These are phyloP conservation scores for Myotisia sp. DNA, from an alignment of 2,329 filamentous ascomycete genomes.

Conservation along the genomic window DNA sequence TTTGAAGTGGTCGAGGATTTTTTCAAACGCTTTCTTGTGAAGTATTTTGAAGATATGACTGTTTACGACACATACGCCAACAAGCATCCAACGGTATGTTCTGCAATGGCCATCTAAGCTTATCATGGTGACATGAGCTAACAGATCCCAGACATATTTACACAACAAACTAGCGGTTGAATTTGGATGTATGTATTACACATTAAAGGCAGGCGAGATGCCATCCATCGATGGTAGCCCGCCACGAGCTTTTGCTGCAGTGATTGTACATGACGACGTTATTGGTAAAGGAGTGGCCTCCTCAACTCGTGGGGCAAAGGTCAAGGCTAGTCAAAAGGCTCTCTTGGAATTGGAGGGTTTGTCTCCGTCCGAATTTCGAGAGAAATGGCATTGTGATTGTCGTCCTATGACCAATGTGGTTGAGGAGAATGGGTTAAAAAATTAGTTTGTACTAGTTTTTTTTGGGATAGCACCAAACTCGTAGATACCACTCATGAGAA, in stretches of 20 bases:
- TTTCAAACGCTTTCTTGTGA: constrained; percentile 58
- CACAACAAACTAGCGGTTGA: constrained; percentile 48
- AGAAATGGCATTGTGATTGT: constrained; percentile 52
- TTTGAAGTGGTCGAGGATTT: constrained; percentile 60
- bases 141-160: constrained; percentile 43
- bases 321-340: constrained; percentile 34
- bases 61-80: constrained; percentile 79
- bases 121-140: background rate
- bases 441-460: no score
- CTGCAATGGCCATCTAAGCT: background rate
- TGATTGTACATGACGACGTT: constrained; percentile 61
- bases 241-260: constrained; percentile 48
- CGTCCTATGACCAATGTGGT: no score
- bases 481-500: no score
- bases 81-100: constrained; percentile 56
- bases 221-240: constrained; percentile 32
- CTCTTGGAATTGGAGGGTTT: constrained; percentile 35
- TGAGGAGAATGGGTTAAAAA: no score
- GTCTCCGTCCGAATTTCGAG: constrained; percentile 44
- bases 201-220: constrained; percentile 34
- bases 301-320: constrained; percentile 59
- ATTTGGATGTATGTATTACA: constrained; percentile 51
- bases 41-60: constrained; percentile 72
- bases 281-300: constrained; percentile 47
- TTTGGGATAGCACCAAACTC: no score